Conservation (phyloP, 1,284 basidiomycete genomes). For the Boletus hoseneyae region DNA sequence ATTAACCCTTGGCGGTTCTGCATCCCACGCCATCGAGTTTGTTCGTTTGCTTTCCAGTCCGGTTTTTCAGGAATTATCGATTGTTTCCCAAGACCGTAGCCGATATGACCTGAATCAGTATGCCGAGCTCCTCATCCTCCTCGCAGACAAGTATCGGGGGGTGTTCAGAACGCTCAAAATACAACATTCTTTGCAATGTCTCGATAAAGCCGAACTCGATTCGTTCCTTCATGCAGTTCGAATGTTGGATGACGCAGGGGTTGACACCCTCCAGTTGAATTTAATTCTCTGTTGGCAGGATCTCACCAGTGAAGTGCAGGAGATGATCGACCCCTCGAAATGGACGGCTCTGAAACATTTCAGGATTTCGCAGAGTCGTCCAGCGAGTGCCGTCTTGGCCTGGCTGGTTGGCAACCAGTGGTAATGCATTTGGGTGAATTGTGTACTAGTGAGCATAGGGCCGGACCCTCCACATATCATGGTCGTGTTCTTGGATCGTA, state of each 20-base stretch:
- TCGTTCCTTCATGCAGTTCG: conserved; percentile 20
- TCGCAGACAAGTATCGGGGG: conserved; percentile 22
- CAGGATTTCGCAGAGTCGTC: conserved; percentile 13
- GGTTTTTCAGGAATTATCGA: conserved; percentile 18
- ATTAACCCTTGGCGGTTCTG: conserved; percentile 20
- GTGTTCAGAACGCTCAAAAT: conserved; percentile 23
- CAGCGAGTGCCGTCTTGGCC: conserved; percentile 11
- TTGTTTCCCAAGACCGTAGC: conserved; percentile 22
- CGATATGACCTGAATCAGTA: conserved; percentile 13
- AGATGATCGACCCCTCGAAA: conserved; percentile 23
- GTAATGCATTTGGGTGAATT: conserved; percentile 3
- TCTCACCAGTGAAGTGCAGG: conserved; percentile 20
- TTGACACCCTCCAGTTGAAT: conserved; percentile 17
- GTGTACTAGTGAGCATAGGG: not conserved
- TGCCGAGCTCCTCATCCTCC: conserved; percentile 18
- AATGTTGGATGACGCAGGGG: conserved; percentile 15
- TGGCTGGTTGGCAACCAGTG: conserved; percentile 16
- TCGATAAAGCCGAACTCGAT: conserved; percentile 15
- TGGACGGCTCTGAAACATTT: conserved; percentile 19
- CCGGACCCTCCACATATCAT: not conserved
- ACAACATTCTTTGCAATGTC: conserved; percentile 21
- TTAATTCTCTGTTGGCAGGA: conserved; percentile 18
- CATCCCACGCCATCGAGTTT: conserved; percentile 24
- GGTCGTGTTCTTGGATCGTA: not conserved
- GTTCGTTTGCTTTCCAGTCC: conserved; percentile 23